Conservation (phyloP, 1,284 basidiomycete species). For the Apiotrichum brassicae region DNA sequence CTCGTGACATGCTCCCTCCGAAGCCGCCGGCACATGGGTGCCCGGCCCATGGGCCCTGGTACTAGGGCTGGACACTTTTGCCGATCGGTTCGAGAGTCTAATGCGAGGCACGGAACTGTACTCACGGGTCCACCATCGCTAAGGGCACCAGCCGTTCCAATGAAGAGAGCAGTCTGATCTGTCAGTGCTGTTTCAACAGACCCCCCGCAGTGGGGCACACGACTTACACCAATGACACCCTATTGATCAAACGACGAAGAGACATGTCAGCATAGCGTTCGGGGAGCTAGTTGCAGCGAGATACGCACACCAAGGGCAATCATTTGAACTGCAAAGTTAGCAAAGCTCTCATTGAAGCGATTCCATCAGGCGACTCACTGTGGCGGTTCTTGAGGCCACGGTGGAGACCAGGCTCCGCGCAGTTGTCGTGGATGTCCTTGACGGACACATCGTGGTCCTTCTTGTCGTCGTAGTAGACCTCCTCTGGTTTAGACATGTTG, state of each 20-base stretch:
- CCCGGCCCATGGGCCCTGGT: too few species aligned
- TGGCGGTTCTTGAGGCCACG: slow-evolving; percentile 19
- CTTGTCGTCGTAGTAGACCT: neutral
- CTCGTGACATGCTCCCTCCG: too few species aligned
- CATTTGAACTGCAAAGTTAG: slow-evolving; percentile 14
- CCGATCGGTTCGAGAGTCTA: too few species aligned
- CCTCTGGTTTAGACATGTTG: neutral
- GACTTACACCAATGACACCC: slow-evolving; percentile 15
- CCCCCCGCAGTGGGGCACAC: neutral
- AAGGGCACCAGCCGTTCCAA: slow-evolving; percentile 14
- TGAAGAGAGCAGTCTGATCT: slow-evolving; percentile 12
- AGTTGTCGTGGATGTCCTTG: neutral
- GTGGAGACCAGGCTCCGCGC: slow-evolving; percentile 7
- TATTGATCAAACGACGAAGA: neutral
- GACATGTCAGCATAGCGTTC: slow-evolving; percentile 1
- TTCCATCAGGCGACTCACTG: slow-evolving; percentile 8
- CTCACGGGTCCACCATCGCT: slow-evolving; percentile 46
- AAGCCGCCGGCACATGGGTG: too few species aligned
- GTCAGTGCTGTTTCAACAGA: neutral
- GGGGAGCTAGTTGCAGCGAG: neutral
- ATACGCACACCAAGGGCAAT: slow-evolving; percentile 16
- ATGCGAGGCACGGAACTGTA: too few species aligned
- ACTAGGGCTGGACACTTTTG: too few species aligned
- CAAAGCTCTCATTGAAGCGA: neutral
- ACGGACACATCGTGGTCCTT: neutral